Percentiles rank a stretch among this genome's conserved stretches.
phyloP scores from a whole-genome alignment of 345 rosid genomes.

The Turnera subulata region DNA sequence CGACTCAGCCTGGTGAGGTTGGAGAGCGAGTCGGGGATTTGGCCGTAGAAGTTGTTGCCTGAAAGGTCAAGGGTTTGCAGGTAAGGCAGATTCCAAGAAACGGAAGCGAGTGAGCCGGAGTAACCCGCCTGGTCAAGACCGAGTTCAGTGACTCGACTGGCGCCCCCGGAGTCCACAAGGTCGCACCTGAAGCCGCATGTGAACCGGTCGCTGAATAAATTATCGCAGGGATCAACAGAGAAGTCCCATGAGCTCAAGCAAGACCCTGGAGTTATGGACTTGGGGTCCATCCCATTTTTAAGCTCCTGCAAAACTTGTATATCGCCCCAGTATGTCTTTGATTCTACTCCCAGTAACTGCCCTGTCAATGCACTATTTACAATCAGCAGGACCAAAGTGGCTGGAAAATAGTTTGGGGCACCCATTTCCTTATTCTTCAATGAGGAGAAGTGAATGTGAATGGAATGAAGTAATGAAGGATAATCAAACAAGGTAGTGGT shows the following conservation, averaged over 20 bases:
- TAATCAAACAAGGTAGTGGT: not conserved
- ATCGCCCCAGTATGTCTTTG: slow-evolving; percentile 61
- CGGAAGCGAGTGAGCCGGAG: slow-evolving; percentile 46
- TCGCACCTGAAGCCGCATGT: slow-evolving; percentile 94
- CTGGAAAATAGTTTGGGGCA: slow-evolving; percentile 13
- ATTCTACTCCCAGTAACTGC: slow-evolving; percentile 20
- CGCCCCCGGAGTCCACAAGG: slow-evolving; percentile 31
- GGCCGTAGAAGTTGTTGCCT: slow-evolving; percentile 56
- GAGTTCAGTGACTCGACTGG: slow-evolving; percentile 66
- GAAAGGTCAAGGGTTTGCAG: slow-evolving; percentile 63
- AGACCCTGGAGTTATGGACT: slow-evolving; percentile 62
- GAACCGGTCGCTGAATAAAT: slow-evolving; percentile 62
- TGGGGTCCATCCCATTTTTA: slow-evolving; percentile 40
- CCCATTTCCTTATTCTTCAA: slow-evolving; percentile 23
- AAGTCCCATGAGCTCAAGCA: slow-evolving; percentile 86
- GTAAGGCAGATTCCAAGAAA: slow-evolving; percentile 58
- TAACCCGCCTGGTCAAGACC: slow-evolving; percentile 78
- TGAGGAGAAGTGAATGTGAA: no score
- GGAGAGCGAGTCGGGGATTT: slow-evolving; percentile 47
- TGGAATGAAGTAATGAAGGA: no score
- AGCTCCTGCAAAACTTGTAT: slow-evolving; percentile 43
- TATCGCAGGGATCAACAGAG: slow-evolving; percentile 76
- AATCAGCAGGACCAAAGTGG: slow-evolving; percentile 24
- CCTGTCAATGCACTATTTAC: slow-evolving; percentile 6
- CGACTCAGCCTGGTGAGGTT: slow-evolving; percentile 54